Conservation (phyloP, 768 basidiomycete genomes). For the Galerina marginata region DNA sequence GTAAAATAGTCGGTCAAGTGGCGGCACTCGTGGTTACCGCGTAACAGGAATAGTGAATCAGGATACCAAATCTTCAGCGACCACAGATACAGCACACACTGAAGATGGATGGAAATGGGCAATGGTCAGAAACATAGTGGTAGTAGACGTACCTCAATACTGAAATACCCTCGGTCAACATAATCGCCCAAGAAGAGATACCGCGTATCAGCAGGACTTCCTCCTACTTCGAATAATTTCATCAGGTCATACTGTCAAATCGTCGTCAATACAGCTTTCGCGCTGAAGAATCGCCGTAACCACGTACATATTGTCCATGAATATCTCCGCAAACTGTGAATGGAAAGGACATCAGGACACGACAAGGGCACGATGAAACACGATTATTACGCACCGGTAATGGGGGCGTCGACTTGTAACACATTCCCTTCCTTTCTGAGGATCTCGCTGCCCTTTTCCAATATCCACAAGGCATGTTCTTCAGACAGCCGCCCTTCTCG, state of each 20-base stretch:
- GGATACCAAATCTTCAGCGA: constrained; percentile 99
- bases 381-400: constrained; percentile 73
- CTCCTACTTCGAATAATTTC: constrained; percentile 95
- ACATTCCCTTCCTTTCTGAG: constrained; percentile 88
- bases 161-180: constrained; percentile 93
- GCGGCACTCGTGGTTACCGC: constrained; percentile 98
- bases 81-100: constrained; percentile 99
- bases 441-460: constrained; percentile 85
- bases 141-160: constrained; percentile 71
- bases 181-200: constrained; percentile 95
- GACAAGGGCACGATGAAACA: not conserved
- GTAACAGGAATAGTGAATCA: constrained; percentile 92
- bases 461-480: constrained; percentile 93
- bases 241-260: constrained; percentile 81
- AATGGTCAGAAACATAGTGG: not conserved
- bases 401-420: constrained; percentile 93
- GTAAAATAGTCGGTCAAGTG: constrained; percentile 99
- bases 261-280: constrained; percentile 9
- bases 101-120: constrained; percentile 18
- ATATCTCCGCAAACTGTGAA: constrained; percentile 71
- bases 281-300: constrained; percentile 5
- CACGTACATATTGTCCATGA: constrained; percentile 96
- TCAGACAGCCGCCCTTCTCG: constrained; percentile 93
- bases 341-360: not conserved
- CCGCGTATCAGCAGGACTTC: constrained; percentile 91